Percentiles rank a stretch among this genome's conserved stretches.
phyloP scores from a whole-genome alignment of 768 basidiomycete genomes.

The Tylopilus vinaceipallidus region DNA sequence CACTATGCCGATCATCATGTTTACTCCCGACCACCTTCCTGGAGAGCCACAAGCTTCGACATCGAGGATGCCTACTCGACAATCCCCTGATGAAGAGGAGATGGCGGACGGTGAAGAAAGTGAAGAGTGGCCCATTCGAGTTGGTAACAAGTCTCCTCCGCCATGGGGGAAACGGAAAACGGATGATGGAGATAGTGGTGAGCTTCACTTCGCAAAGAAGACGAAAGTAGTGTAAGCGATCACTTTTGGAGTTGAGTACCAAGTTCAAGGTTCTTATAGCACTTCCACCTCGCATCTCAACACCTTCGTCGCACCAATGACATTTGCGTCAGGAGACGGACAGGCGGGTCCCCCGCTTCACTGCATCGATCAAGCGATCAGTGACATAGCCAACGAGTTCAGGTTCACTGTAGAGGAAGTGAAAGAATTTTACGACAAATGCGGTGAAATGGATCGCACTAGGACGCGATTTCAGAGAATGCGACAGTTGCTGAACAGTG shows the following conservation, averaged over 20 bases:
- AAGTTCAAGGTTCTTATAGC: slow-evolving; percentile 5
- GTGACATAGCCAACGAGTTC: slow-evolving; percentile 64
- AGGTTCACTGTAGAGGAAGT: slow-evolving; percentile 77
- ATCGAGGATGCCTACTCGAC: slow-evolving; percentile 28
- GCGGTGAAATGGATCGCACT: slow-evolving; percentile 68
- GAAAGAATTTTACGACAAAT: slow-evolving; percentile 72
- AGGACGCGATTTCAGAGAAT: slow-evolving; percentile 63
- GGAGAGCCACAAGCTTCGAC: slow-evolving; percentile 29
- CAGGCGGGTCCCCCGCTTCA: slow-evolving; percentile 38
- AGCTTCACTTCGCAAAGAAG: slow-evolving; percentile 39
- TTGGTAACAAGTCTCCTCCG: slow-evolving; percentile 64
- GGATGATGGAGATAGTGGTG: slow-evolving; percentile 36
- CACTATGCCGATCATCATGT: slow-evolving; percentile 26
- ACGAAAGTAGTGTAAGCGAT: slow-evolving; percentile 39
- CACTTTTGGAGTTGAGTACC: not conserved
- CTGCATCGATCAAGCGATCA: slow-evolving; percentile 63
- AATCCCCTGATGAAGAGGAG: slow-evolving; percentile 61
- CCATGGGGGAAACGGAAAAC: slow-evolving; percentile 64
- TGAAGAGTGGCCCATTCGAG: slow-evolving; percentile 64
- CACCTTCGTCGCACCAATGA: slow-evolving; percentile 4
- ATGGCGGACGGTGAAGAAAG: slow-evolving; percentile 57
- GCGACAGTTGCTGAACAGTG: slow-evolving; percentile 45
- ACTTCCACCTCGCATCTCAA: slow-evolving; percentile 1
- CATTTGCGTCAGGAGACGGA: slow-evolving; percentile 3
- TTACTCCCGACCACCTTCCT: slow-evolving; percentile 22